Base-by-base conservation (phyloP, 441 rosid species). In the Breynia disticha region DNA sequence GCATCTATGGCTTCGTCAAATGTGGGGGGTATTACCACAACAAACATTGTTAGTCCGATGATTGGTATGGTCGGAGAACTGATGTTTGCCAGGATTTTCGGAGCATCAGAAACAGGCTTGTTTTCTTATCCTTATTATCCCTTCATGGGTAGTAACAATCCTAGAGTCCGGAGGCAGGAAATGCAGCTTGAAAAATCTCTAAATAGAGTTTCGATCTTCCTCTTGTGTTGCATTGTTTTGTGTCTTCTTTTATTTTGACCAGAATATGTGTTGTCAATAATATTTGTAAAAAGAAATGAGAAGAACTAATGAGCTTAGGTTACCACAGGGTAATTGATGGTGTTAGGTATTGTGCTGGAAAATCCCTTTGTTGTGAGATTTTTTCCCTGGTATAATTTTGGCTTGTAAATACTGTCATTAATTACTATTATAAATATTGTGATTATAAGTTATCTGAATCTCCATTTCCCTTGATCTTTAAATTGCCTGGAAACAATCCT, bases 131-230 rank as follows among this genome's bases (percentile, higher is more conserved):
- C 77, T 59, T 69, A 80, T 5, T 75, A 86, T 55, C 52, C 72
- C 62, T 73, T 79, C 4, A 66, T 51, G 0, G 83, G 80, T 13
- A 76, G 60, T 37, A 68, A 66, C n/a, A 79, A 71, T 15, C 86
- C 86, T 10, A 71, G 94, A 76, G 73, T 81, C 71, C 72, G 89
- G 56, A 79, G 95, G 67, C 89, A 73, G 69, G 88, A 76, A 70
- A 73, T 84, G 68, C 90, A 76, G 60, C 72, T 70, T 12, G 78
- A 82, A 22, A 80, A 77, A 61, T 84, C 86, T 48, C 74, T 87
- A 19, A 74, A 82, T 54, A 77, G 94, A 68, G 72, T 87, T 24
- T 76, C 90, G 0, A 54, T 80, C 66, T 87, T 82, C 68, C 75
- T 87, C 45, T 71, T 79, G 50, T 82, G 87, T 46, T 87, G 87